phyloP scores from a whole-genome alignment of 2,329 filamentous ascomycete genomes.

The Tolypocladium endophyticum region DNA sequence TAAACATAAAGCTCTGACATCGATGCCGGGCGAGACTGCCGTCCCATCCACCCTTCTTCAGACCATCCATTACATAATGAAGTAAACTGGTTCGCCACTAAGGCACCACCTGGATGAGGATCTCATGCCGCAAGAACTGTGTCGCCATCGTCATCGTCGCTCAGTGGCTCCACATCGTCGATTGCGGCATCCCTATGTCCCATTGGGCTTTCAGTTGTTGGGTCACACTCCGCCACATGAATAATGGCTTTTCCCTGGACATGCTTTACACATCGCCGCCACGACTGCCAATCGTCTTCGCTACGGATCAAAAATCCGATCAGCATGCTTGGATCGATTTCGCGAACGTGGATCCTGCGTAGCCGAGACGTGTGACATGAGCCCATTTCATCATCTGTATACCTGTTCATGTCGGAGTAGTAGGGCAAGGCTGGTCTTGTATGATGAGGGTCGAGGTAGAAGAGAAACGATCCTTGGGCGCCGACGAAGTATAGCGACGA shows the following conservation, averaged over 20 bases:
- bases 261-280: slow-evolving; percentile 66
- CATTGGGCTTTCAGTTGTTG: slow-evolving; percentile 38
- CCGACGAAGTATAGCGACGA: slow-evolving; percentile 62
- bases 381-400: slow-evolving; percentile 62
- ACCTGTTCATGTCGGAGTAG: slow-evolving; percentile 42
- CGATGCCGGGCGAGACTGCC: not conserved
- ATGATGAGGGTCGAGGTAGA: slow-evolving; percentile 90
- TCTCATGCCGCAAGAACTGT: slow-evolving; percentile 20
- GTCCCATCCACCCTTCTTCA: not conserved
- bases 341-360: slow-evolving; percentile 69
- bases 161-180: slow-evolving; percentile 82
- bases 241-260: slow-evolving; percentile 78
- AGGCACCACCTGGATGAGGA: not conserved
- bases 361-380: slow-evolving; percentile 83
- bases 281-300: slow-evolving; percentile 73
- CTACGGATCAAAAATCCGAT: slow-evolving; percentile 82
- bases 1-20: not conserved
- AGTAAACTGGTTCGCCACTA: not conserved
- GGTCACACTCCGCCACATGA: slow-evolving; percentile 66
- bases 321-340: slow-evolving; percentile 98
- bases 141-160: slow-evolving; percentile 50
- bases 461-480: slow-evolving; percentile 62
- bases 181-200: slow-evolving; percentile 62
- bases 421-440: slow-evolving; percentile 66
- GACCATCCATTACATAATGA: not conserved